Evolutionary conservation across 129 eudicot species (phyloP), one percentile per base, ranked within the genome.

Genomic region (Cynara cardunculus): DNA sequence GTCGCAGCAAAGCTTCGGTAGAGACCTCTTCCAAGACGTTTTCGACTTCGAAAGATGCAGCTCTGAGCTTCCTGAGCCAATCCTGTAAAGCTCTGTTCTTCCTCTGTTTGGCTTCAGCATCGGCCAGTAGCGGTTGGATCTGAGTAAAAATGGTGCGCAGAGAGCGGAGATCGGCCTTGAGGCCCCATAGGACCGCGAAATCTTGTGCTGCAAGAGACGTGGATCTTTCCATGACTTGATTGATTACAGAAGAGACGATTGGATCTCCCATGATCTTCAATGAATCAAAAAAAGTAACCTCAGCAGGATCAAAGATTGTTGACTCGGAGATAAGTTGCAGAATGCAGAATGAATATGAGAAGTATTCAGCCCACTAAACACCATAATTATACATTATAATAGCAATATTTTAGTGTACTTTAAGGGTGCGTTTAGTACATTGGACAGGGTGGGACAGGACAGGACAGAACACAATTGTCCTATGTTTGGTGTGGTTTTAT

Each of bases 1-100:
- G 64, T 13, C 86, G 82, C 1, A 83, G 37, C 31, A 83, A 37
- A 11, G 86, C 82, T 64, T 83, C 86, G 0, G 86, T 83, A 0
- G 86, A 83, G 2, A 83, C 86, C 74, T 83, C 86, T 83, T 83
- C 86, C 21, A 83, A 12, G 4, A 83, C 86, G 62, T 83, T 83
- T n/a, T 83, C 86, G 37, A 83, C 86, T 2, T 77, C 61, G 67
- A 83, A 83, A 0, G 86, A 77, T 2, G 78, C 82, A 39, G 86
- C 69, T 72, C 86, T 10, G 53, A 83, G 82, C 32, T 83, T 83
- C 68, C 86, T 28, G 3, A 83, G 32, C 86, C 86, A 83, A 19
- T 77, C 65, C 18, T 83, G 86, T 62, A 83, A 28, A 18, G 30
- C 59, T 22, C 10, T 77, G 86, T 83, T 83, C 25, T 62, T 77